These are phyloP conservation scores for Cercis canadensis DNA, from an alignment of 306 rosid genomes.

Conservation along the genomic window DNA sequence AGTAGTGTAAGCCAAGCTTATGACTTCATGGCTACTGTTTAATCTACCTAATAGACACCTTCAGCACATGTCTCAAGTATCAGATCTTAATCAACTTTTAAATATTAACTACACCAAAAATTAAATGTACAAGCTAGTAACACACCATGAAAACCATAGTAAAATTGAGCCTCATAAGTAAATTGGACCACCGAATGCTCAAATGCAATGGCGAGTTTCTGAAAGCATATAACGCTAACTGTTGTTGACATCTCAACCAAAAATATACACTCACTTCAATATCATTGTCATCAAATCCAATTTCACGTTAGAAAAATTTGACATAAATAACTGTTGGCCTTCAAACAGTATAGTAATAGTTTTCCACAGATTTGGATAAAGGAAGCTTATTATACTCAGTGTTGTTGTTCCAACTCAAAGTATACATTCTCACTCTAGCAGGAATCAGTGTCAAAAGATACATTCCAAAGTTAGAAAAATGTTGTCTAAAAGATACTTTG, in stretches of 20 bases:
- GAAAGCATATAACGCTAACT: neutral
- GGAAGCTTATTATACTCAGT: neutral
- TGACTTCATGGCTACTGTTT: no score
- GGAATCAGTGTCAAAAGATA: slow-evolving; percentile 8
- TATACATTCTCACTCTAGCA: slow-evolving; percentile 14
- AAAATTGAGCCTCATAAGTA: slow-evolving; percentile 3
- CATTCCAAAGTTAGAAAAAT: slow-evolving; percentile 14
- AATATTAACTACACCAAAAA: slow-evolving; percentile 10
- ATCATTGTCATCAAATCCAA: slow-evolving; percentile 3
- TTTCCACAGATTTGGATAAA: neutral
- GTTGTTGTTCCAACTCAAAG: neutral
- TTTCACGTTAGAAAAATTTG: slow-evolving; percentile 4
- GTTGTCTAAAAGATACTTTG: neutral
- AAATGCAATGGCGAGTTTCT: neutral
- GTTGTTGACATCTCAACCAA: neutral
- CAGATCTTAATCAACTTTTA: slow-evolving; percentile 3
- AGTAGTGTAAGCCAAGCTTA: neutral
- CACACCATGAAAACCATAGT: neutral
- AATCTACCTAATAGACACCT: no score
- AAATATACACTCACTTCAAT: neutral
- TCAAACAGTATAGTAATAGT: neutral
- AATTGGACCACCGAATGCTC: neutral
- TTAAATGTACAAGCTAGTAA: slow-evolving; percentile 13
- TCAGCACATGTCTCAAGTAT: neutral
- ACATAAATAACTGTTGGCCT: neutral